A percentile compares a stretch with the other conserved stretches of the same genome.
Conservation (phyloP, 208 protist genomes). For the Trichomonas gallinae region DNA sequence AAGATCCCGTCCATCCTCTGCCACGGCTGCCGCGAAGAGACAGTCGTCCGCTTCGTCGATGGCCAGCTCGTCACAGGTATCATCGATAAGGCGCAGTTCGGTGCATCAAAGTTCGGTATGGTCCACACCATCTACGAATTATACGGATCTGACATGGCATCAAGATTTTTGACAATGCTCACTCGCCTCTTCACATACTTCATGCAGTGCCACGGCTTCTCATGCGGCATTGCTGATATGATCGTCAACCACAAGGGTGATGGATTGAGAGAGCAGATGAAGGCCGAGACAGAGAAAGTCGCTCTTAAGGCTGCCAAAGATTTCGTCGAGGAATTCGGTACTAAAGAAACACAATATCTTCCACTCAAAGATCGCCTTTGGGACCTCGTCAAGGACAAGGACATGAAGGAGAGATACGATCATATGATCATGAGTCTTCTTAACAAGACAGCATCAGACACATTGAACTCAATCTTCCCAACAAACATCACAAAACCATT, state of each 20-base stretch:
- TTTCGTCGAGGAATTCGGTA: neutral
- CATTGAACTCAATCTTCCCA: slow-evolving; percentile 57
- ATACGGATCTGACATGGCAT: slow-evolving; percentile 73
- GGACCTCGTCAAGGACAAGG: neutral
- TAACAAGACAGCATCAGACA: slow-evolving; percentile 46
- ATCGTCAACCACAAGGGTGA: slow-evolving; percentile 48
- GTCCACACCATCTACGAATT: slow-evolving; percentile 69
- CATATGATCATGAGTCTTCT: slow-evolving; percentile 36
- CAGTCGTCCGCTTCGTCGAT: slow-evolving; percentile 68
- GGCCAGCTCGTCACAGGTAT: slow-evolving; percentile 84
- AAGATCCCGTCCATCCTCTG: neutral
- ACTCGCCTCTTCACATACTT: slow-evolving; percentile 78
- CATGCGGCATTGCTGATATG: slow-evolving; percentile 92
- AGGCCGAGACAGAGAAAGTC: neutral
- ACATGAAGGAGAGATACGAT: neutral
- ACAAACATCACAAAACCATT: slow-evolving; percentile 65
- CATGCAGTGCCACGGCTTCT: slow-evolving; percentile 82
- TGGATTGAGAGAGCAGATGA: neutral
- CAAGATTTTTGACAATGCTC: slow-evolving; percentile 73
- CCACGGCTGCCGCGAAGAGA: slow-evolving; percentile 22
- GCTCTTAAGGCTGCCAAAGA: neutral
- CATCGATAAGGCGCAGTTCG: slow-evolving; percentile 75
- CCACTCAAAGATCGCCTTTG: neutral
- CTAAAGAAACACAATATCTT: neutral
- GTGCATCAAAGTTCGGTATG: slow-evolving; percentile 40